phyloP scores from a whole-genome alignment of 1,284 basidiomycete genomes.

The Mycena sp. region DNA sequence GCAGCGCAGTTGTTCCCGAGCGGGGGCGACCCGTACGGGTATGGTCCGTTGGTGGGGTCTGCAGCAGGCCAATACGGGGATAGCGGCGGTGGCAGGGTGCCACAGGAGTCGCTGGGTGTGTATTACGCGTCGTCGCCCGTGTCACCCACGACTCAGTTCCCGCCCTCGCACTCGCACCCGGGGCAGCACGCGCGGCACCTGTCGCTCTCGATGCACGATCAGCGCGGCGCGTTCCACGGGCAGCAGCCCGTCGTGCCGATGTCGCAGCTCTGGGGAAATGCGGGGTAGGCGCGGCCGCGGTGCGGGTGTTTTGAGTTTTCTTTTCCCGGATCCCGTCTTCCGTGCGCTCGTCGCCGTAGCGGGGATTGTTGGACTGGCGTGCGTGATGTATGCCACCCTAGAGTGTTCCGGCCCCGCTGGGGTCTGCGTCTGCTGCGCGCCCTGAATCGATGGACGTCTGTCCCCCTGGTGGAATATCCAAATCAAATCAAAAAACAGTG shows the following conservation, averaged over 20 bases:
- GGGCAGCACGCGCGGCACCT: constrained; percentile 12
- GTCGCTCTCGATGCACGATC: constrained; percentile 11
- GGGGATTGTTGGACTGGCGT: not conserved
- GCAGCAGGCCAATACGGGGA: constrained; percentile 6
- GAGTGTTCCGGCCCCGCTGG: not conserved
- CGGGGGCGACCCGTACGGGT: constrained; percentile 19
- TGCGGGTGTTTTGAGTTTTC: not conserved
- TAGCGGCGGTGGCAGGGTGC: not conserved
- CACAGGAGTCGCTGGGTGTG: constrained; percentile 4
- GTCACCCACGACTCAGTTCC: not conserved
- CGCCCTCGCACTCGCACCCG: not conserved
- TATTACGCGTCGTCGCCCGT: constrained; percentile 11
- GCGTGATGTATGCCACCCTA: not conserved
- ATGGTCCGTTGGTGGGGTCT: constrained; percentile 5
- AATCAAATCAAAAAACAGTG: no score
- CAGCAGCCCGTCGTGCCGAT: constrained; percentile 3
- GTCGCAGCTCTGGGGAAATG: constrained; percentile 21
- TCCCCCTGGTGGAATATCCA: no score
- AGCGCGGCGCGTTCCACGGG: constrained; percentile 8
- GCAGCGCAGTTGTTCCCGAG: constrained; percentile 24
- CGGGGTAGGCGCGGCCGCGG: constrained; percentile 6
- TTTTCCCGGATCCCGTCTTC: not conserved
- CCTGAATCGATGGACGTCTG: no score
- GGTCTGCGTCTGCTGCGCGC: no score
- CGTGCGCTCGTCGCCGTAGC: not conserved